Evolutionary conservation across 257 asterid genomes (phyloP).

Genomic region (Ilex aquifolium): DNA sequence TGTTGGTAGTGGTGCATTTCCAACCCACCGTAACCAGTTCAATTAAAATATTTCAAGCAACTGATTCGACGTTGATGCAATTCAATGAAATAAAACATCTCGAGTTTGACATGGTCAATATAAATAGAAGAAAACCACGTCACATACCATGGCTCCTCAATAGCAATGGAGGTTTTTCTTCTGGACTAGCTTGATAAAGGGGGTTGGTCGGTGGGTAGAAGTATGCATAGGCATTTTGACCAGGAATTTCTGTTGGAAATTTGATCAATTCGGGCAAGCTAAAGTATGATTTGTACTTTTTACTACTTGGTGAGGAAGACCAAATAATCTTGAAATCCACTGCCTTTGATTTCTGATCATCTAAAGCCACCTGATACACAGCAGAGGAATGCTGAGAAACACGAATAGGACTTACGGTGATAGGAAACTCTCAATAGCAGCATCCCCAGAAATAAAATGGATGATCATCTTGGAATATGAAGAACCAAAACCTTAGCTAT

Average conservation of each 20-base stretch:
- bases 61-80: not conserved
- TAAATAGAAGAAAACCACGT: not conserved
- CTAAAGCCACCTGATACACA: conserved; percentile 58
- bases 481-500: conserved; percentile 65
- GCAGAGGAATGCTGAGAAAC: conserved; percentile 7
- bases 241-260: conserved; percentile 86
- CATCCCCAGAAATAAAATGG: conserved; percentile 9
- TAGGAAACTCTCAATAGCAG: not conserved
- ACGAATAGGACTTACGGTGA: not conserved
- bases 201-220: conserved; percentile 92
- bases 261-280: conserved; percentile 77
- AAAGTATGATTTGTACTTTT: conserved; percentile 37
- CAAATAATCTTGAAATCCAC: conserved; percentile 57
- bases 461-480: conserved; percentile 2
- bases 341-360: conserved; percentile 62
- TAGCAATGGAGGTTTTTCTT: conserved; percentile 86
- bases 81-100: not conserved
- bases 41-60: too few species aligned
- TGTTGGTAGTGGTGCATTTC: too few species aligned
- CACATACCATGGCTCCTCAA: conserved; percentile 81
- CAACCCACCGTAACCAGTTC: too few species aligned
- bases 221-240: conserved; percentile 85
- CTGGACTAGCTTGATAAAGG: conserved; percentile 51
- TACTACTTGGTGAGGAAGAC: conserved; percentile 62
- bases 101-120: not conserved